Conservation (phyloP, 1,284 basidiomycete species). For the Cerrena zonata region DNA sequence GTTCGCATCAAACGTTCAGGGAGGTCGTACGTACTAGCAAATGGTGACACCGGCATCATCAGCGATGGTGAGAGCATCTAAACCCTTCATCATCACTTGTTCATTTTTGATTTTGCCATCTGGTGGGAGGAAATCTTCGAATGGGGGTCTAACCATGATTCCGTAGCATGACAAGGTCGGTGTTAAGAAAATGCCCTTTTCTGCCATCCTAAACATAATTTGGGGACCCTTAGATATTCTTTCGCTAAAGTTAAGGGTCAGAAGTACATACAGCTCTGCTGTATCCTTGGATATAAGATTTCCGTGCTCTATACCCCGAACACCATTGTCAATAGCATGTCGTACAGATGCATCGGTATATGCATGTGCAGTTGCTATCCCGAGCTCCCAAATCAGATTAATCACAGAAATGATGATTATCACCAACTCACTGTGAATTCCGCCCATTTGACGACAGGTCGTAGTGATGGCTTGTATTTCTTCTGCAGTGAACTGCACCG, state of each 20-base stretch:
- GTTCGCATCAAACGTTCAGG: not conserved
- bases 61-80: constrained; percentile 33
- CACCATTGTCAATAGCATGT: constrained; percentile 36
- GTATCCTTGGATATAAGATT: constrained; percentile 31
- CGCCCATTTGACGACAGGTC: constrained; percentile 40
- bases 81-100: constrained; percentile 37
- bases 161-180: constrained; percentile 42
- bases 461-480: constrained; percentile 42
- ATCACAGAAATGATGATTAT: not conserved
- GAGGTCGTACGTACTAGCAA: constrained; percentile 27
- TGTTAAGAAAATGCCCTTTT: constrained; percentile 36
- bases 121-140: constrained; percentile 36
- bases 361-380: constrained; percentile 32
- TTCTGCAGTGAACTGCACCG: constrained; percentile 40
- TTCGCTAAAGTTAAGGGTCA: not conserved
- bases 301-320: constrained; percentile 43
- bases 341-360: constrained; percentile 36
- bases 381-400: not conserved
- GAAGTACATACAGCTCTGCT: constrained; percentile 19
- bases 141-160: constrained; percentile 40
- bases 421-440: constrained; percentile 26
- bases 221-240: not conserved
- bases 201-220: constrained; percentile 28
- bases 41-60: constrained; percentile 33
- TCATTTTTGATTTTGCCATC: constrained; percentile 37